These are phyloP conservation scores for Crepidotus variabilis DNA, from an alignment of 768 basidiomycete genomes.

Conservation along the genomic window DNA sequence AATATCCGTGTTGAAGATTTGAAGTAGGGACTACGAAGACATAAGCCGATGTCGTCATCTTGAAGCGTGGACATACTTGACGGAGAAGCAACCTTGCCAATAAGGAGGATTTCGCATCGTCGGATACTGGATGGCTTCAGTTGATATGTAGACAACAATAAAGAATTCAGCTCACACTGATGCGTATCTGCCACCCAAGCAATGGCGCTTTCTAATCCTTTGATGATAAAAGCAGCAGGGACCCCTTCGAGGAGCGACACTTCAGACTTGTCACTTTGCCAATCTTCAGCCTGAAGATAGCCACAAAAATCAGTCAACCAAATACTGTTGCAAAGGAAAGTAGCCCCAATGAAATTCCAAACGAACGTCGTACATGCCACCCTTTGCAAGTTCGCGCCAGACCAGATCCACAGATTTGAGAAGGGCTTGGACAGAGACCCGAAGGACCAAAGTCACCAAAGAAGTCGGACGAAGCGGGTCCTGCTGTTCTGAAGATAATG, in stretches of 20 bases:
- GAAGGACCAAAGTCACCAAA: slow-evolving; percentile 65
- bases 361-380: slow-evolving; percentile 74
- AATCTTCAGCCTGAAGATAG: slow-evolving; percentile 69
- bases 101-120: slow-evolving; percentile 49
- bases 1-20: slow-evolving; percentile 42
- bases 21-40: slow-evolving; percentile 38
- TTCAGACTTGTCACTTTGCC: slow-evolving; percentile 88
- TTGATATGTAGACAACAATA: not conserved
- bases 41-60: not conserved
- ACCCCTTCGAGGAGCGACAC: slow-evolving; percentile 68
- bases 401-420: slow-evolving; percentile 80
- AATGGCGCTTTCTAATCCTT: slow-evolving; percentile 56
- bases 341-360: not conserved
- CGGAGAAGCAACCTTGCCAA: slow-evolving; percentile 51
- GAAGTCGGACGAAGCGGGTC: slow-evolving; percentile 53
- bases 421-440: slow-evolving; percentile 61
- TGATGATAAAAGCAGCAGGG: slow-evolving; percentile 48
- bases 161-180: slow-evolving; percentile 31
- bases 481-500: slow-evolving; percentile 11
- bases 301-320: not conserved
- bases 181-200: slow-evolving; percentile 51
- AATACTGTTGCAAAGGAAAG: slow-evolving; percentile 3
- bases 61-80: slow-evolving; percentile 36
- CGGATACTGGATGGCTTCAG: slow-evolving; percentile 30
- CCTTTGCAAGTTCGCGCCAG: slow-evolving; percentile 79